These are phyloP conservation scores for Akanthomyces lecanii DNA, from an alignment of 2,329 filamentous ascomycete species.

Conservation along the genomic window DNA sequence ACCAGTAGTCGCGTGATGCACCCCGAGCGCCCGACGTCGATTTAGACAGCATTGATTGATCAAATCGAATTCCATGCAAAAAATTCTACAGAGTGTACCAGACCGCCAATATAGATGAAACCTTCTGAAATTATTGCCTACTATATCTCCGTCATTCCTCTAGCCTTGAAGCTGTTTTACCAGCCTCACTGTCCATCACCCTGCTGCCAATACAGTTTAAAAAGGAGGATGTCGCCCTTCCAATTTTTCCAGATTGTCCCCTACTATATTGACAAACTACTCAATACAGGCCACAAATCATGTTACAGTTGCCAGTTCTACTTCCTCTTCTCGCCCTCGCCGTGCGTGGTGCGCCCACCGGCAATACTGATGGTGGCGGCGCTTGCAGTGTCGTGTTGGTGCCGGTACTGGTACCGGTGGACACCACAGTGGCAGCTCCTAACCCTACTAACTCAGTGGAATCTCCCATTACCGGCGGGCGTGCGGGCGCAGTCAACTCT, in stretches of 20 bases:
- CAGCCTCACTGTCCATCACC: background rate
- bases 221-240: conserved; percentile 5
- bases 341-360: background rate
- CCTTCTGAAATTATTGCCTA: background rate
- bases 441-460: background rate
- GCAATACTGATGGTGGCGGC: background rate
- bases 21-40: too few relatives aligned
- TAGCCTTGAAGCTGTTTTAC: background rate
- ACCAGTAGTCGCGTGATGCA: too few relatives aligned
- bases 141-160: background rate
- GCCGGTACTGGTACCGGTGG: background rate
- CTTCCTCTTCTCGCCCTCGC: conserved; percentile 1
- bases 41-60: background rate
- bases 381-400: background rate
- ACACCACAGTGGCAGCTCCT: conserved; percentile 9
- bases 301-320: conserved; percentile 6
- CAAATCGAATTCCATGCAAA: background rate
- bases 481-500: background rate
- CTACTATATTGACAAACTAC: conserved; percentile 2
- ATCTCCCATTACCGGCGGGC: background rate
- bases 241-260: conserved; percentile 4
- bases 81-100: background rate
- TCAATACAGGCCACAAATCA: background rate
- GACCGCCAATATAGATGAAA: background rate
- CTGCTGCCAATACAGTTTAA: background rate